phyloP scores from a whole-genome alignment of 192 early-diverging fungal species.

The Podila minutissima region DNA sequence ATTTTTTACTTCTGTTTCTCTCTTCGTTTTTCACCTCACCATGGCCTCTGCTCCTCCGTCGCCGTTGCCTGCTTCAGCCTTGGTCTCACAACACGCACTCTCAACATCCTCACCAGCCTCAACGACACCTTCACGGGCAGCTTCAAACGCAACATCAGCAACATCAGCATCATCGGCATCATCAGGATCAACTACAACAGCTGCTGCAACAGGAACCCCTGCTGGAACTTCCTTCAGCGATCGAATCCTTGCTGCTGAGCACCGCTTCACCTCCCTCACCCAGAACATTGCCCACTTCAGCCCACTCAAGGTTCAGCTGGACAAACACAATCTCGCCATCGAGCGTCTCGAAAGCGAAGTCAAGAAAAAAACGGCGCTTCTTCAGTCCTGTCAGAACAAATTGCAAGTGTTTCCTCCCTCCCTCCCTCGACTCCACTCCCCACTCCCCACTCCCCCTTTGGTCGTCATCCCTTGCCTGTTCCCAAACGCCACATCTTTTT shows the following conservation, averaged over 20 bases:
- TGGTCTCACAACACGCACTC: background rate
- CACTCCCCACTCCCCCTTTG: background rate
- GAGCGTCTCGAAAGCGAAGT: constrained; percentile 40
- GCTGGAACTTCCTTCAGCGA: constrained; percentile 4
- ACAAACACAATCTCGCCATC: constrained; percentile 44
- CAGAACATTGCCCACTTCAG: constrained; percentile 53
- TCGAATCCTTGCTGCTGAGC: constrained; percentile 38
- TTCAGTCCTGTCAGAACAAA: constrained; percentile 36
- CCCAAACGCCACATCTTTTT: too few species aligned
- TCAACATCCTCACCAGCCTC: background rate
- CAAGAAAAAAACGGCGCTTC: constrained; percentile 41
- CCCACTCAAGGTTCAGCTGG: constrained; percentile 39
- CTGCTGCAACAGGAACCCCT: background rate
- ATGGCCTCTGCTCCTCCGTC: background rate
- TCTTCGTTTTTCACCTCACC: background rate
- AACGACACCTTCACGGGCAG: constrained; percentile 1
- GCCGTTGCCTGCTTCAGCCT: background rate
- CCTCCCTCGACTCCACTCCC: background rate
- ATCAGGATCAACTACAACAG: background rate
- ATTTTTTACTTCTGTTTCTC: background rate
- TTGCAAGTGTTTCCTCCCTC: constrained; percentile 19
- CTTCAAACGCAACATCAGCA: background rate
- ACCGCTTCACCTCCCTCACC: constrained; percentile 39
- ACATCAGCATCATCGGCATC: background rate
- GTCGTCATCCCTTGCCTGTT: too few species aligned